Conservation (phyloP, 257 asterid genomes). For the Penstemon barbatus region DNA sequence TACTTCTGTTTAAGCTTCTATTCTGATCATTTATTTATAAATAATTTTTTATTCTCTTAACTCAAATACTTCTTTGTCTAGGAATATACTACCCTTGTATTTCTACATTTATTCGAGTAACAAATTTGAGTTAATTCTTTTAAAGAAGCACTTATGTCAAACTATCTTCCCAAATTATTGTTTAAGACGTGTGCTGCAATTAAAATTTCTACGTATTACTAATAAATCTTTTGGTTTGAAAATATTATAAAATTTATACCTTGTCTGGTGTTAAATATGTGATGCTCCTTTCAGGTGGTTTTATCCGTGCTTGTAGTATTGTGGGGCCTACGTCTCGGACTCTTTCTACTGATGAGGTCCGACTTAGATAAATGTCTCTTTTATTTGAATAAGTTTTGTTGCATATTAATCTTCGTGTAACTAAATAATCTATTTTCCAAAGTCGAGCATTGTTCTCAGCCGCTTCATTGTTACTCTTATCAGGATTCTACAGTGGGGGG, state of each 20-base stretch:
- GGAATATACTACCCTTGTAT: not conserved
- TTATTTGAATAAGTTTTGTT: slow-evolving; percentile 7
- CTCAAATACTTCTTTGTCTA: not conserved
- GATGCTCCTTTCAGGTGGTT: slow-evolving; percentile 56
- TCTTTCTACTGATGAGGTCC: slow-evolving; percentile 84
- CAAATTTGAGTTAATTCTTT: slow-evolving; percentile 6
- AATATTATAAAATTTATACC: not conserved
- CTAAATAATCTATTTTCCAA: not conserved
- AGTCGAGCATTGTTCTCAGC: slow-evolving; percentile 16
- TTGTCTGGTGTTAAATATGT: not conserved
- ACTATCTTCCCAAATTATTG: not conserved
- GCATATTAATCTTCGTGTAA: not conserved
- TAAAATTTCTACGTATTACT: not conserved
- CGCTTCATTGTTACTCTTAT: slow-evolving; percentile 12
- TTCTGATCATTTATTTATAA: slow-evolving; percentile 14
- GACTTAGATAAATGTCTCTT: slow-evolving; percentile 16
- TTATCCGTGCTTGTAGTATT: slow-evolving; percentile 62
- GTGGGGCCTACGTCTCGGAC: slow-evolving; percentile 94
- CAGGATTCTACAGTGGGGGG: slow-evolving; percentile 94
- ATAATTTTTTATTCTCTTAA: not conserved
- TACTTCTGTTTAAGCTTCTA: slow-evolving; percentile 22
- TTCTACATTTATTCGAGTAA: not conserved
- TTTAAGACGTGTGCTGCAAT: not conserved
- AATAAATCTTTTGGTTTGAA: not conserved
- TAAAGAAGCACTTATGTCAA: not conserved